A percentile compares a stretch with the other conserved stretches of the same genome.
Conservation (phyloP, 2,329 filamentous ascomycete species). For the Endoconidiophora polonica region DNA sequence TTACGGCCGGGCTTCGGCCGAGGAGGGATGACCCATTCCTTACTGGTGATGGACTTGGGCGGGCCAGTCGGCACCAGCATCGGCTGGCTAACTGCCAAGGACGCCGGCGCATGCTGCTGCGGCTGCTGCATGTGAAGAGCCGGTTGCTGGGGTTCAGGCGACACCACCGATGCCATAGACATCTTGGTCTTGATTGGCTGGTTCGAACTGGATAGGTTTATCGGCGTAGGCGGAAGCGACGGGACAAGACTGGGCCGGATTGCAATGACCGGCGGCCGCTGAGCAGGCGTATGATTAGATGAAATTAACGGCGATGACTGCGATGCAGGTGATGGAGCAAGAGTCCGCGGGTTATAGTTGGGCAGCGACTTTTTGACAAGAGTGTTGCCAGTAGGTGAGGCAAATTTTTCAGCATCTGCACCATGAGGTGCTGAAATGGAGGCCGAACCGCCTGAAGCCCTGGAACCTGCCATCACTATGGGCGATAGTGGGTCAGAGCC, state of each 20-base stretch:
- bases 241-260: constrained; percentile 10
- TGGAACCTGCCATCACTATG: constrained; percentile 4
- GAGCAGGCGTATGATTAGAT: constrained; percentile 1
- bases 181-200: constrained; percentile 20
- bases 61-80: constrained; percentile 19
- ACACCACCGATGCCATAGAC: constrained; percentile 32
- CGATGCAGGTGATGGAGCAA: constrained; percentile 4
- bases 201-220: constrained; percentile 18
- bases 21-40: constrained; percentile 73
- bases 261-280: constrained; percentile 10
- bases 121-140: constrained; percentile 6
- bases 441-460: constrained; percentile 1
- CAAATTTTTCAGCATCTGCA: constrained; percentile 11
- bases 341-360: constrained; percentile 1
- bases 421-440: constrained; percentile 3
- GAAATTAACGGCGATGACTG: not conserved
- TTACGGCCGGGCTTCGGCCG: constrained; percentile 83
- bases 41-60: constrained; percentile 52
- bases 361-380: constrained; percentile 1
- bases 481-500: constrained; percentile 8
- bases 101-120: not conserved
- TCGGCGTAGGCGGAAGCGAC: constrained; percentile 19
- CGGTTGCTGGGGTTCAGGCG: constrained; percentile 20
- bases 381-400: constrained; percentile 5
- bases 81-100: not conserved